Evolutionary conservation across 768 basidiomycete species (phyloP), one percentile per base, ranked within the genome.

Genomic region (Rhizopogon vinicolor): DNA sequence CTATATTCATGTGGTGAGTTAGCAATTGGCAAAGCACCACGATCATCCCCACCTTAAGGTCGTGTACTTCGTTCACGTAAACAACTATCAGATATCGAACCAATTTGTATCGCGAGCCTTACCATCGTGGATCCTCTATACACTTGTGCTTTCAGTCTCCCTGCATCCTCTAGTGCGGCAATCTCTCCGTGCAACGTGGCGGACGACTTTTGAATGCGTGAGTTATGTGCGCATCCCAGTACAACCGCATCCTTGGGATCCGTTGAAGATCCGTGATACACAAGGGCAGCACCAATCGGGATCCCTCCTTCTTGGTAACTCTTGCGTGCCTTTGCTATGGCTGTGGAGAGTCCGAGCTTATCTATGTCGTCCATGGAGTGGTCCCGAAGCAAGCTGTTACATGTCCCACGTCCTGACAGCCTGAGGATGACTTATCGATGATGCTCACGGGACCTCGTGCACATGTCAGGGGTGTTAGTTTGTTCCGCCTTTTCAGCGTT

Each of bases 201-300:
- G 1, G 72, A 74, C 0, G 65, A 64, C 60, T 73, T 70, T 65
- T 81, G 80, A 7, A 80, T 67, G 5, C 79, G 71, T 52, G 68
- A 54, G 58, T 81, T 80, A 62, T 79, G 72, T 1, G 74, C 74
- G 8, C 73, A 69, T 5, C 78, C 78, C 16, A 81, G 63, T 29
- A 78, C 63, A 10, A 58, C 56, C 2, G 62, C 54, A n/a, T 57
- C 19, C 13, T 29, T 48, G 4, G n/a, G 16, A 9, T 56, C 44
- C 5, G n/a, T 33, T 6, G 57, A 57, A 39, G 54, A 22, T 3
- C 60, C 64, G 14, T 70, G 68, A 42, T 60, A 63, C 44, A 80
- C 61, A 41, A 85, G 68, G 1, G 75, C 77, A 3, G 80, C 78
- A 10, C 85, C 84, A 58, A 87, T 86, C 10, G 85, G 83, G n/a